Base-by-base conservation (phyloP, 371 early-diverging fungal species). In the Mortierella sp. region DNA sequence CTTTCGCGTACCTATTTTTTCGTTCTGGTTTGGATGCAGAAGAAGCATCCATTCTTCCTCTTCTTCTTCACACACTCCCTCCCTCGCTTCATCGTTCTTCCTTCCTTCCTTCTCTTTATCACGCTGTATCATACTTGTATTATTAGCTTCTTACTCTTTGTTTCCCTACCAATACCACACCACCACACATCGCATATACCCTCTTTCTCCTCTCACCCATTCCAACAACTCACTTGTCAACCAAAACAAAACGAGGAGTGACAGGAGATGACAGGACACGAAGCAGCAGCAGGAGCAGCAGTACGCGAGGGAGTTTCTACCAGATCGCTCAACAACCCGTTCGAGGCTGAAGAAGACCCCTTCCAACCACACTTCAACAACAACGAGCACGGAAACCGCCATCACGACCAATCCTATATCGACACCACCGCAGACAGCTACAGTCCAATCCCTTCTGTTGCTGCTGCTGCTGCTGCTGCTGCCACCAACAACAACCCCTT, bases 371-470 rank as follows among this genome's bases (percentile, higher is more conserved):
- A 64, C n/a, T 45, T 26, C 41, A 47, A 14, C 26, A 37, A 55
- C 22, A 63, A 68, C n/a, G 77, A 77, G 22, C 74, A 58, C 34
- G 63, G 58, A 19, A 31, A 58, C 19, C 55, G 31, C 31, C 58
- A n/a, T 6, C 50, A 50, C 4, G 9, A 50, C 50, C 50, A 67
- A 55, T 73, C 81, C 14, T 72, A 70, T 39, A 80, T 76, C 44
- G 73, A 76, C 45, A 64, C 70, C 44, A 80, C 76, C 4, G 52
- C 76, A 2, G 76, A 80, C 45, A 76, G 70, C n/a, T 76, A 75
- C 44, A 41, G 52, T 50, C 65, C 70, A 16, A 67, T 8, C 19
- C 34, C 53, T 11, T 26, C 53, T 2, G 29, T 13, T n/a, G 11
- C 26, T 29, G 26, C 58, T 16, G 19, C 31, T 2, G 31, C 26